phyloP scores from a whole-genome alignment of 805 yeast species.

The Lipomyces mesembrius region DNA sequence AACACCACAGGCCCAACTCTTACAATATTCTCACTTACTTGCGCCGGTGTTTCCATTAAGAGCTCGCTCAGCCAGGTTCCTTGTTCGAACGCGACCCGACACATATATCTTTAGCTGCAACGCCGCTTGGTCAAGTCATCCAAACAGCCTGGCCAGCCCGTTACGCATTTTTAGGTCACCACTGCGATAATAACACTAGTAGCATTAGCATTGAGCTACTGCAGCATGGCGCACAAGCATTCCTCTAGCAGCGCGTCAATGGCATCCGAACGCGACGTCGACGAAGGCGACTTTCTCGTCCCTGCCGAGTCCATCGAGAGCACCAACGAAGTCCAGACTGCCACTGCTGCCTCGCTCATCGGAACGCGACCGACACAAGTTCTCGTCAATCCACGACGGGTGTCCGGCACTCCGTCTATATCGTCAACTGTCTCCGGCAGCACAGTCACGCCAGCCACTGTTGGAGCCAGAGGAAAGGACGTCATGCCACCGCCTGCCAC shows the following conservation, averaged over 20 bases:
- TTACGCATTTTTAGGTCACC: neutral
- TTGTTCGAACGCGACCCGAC: neutral
- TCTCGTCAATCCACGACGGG: conserved; percentile 30
- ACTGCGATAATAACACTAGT: neutral
- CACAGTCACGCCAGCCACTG: conserved; percentile 15
- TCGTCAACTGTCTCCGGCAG: conserved; percentile 13
- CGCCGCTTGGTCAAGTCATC: neutral
- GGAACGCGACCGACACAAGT: conserved; percentile 28
- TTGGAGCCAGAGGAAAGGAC: neutral
- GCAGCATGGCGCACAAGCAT: conserved; percentile 6
- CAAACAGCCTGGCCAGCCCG: neutral
- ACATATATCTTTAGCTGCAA: neutral
- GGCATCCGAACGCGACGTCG: conserved; percentile 7
- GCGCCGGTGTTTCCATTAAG: neutral
- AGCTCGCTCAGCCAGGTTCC: neutral
- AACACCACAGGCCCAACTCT: neutral
- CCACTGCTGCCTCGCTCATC: conserved; percentile 27
- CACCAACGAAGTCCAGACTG: conserved; percentile 21
- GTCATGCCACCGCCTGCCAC: conserved; percentile 25
- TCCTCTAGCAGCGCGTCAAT: conserved; percentile 11
- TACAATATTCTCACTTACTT: neutral
- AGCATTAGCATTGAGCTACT: neutral
- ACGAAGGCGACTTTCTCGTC: conserved; percentile 15
- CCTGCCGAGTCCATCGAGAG: conserved; percentile 23
- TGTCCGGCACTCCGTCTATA: conserved; percentile 30